These are phyloP conservation scores for Sporothrix globosa DNA, from an alignment of 2,329 filamentous ascomycete genomes.

Conservation along the genomic window DNA sequence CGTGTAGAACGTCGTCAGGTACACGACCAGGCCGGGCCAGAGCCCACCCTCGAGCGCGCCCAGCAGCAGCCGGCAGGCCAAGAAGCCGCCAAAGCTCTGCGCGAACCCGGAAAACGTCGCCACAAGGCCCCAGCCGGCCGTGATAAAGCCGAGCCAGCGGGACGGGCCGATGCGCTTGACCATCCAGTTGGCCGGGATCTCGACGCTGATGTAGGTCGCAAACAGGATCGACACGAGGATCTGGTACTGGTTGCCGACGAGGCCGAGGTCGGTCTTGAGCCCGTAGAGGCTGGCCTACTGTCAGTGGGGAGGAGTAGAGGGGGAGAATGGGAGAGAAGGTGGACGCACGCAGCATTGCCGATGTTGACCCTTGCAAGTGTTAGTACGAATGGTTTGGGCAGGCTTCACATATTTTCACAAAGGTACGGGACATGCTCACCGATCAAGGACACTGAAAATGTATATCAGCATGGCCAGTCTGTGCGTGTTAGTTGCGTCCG, in stretches of 20 bases:
- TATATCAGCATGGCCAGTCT: constrained; percentile 18
- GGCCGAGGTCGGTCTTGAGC: constrained; percentile 12
- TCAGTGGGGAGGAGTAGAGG: neutral
- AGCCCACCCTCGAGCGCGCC: constrained; percentile 62
- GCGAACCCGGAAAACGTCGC: constrained; percentile 72
- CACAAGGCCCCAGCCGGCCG: constrained; percentile 66
- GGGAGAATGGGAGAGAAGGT: neutral
- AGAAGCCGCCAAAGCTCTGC: constrained; percentile 64
- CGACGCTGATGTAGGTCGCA: constrained; percentile 64
- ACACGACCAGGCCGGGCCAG: constrained; percentile 52
- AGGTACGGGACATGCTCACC: neutral
- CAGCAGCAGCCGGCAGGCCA: constrained; percentile 69
- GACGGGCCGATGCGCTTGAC: constrained; percentile 65
- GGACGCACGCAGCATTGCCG: constrained; percentile 14
- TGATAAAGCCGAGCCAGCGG: constrained; percentile 67
- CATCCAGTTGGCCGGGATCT: constrained; percentile 67
- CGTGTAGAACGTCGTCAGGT: constrained; percentile 75
- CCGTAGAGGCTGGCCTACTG: constrained; percentile 16
- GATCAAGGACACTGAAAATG: constrained; percentile 16
- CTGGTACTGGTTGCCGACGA: constrained; percentile 33
- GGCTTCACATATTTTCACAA: too few relatives aligned
- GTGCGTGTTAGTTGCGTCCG: neutral
- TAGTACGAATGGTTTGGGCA: too few relatives aligned
- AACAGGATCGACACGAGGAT: constrained; percentile 58
- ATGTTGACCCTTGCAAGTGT: constrained; percentile 3